Percentiles rank a stretch among this genome's conserved stretches.
Conservation (phyloP, 2,329 filamentous ascomycete species). For the Gaeumannomyces tritici region DNA sequence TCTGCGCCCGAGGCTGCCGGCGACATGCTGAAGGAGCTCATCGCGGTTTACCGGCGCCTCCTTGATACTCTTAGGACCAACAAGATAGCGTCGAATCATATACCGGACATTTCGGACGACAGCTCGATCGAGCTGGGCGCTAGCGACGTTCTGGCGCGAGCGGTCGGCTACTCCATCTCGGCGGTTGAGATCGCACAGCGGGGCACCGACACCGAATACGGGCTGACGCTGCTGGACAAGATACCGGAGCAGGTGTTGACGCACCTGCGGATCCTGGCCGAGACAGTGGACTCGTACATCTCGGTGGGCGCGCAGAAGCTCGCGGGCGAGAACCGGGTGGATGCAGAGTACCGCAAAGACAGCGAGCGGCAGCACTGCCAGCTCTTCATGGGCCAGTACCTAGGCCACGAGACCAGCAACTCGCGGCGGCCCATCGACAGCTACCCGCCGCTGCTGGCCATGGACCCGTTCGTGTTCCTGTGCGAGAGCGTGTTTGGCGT, state of each 20-base stretch:
- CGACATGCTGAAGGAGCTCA: conserved; percentile 42
- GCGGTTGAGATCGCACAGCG: conserved; percentile 87
- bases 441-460: conserved; percentile 49
- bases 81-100: conserved; percentile 31
- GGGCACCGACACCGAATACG: conserved; percentile 64
- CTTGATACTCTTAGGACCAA: conserved; percentile 49
- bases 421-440: conserved; percentile 31
- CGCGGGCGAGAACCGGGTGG: conserved; percentile 49
- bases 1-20: conserved; percentile 7
- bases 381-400: conserved; percentile 57
- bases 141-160: conserved; percentile 51
- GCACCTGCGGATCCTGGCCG: conserved; percentile 78
- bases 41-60: conserved; percentile 50
- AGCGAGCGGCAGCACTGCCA: conserved; percentile 66
- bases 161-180: conserved; percentile 77
- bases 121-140: conserved; percentile 34
- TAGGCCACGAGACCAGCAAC: conserved; percentile 29
- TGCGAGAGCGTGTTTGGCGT: conserved; percentile 68
- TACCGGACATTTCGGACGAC: conserved; percentile 14
- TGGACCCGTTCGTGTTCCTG: conserved; percentile 73
- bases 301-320: conserved; percentile 62
- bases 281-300: conserved; percentile 80
- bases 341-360: conserved; percentile 56
- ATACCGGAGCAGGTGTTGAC: conserved; percentile 77
- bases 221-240: conserved; percentile 69